These are phyloP conservation scores for Botryotinia globosa DNA, from an alignment of 2,329 filamentous ascomycete genomes.

Conservation along the genomic window DNA sequence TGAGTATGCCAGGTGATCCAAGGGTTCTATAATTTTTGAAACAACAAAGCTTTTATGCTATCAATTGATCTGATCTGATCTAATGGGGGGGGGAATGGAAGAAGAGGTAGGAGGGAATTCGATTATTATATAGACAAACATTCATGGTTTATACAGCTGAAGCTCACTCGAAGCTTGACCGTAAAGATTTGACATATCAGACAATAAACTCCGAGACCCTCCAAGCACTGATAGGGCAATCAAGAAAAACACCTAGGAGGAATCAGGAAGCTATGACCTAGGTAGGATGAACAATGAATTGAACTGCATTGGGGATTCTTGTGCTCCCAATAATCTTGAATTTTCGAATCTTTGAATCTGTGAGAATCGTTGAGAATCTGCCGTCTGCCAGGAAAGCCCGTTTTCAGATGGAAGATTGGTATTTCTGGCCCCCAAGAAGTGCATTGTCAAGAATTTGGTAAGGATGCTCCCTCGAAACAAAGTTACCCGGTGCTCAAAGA, in stretches of 20 bases:
- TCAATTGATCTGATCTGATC: not conserved
- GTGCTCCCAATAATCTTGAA: slow-evolving; percentile 13
- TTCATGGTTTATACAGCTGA: not conserved
- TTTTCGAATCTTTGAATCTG: not conserved
- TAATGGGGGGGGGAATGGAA: not conserved
- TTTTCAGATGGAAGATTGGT: not conserved
- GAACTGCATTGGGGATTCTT: slow-evolving; percentile 14
- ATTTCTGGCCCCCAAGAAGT: not conserved
- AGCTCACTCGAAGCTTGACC: slow-evolving; percentile 20
- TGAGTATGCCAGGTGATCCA: slow-evolving; percentile 21
- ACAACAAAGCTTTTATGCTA: slow-evolving; percentile 21
- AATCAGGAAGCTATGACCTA: slow-evolving; percentile 4
- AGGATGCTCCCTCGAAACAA: not conserved
- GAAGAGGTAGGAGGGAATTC: not conserved
- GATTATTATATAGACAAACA: slow-evolving; percentile 7
- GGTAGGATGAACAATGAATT: slow-evolving; percentile 11
- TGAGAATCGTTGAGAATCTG: not conserved
- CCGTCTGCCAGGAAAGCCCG: not conserved
- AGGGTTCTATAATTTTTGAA: slow-evolving; percentile 15
- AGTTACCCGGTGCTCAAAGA: slow-evolving; percentile 5
- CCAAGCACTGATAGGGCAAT: slow-evolving; percentile 13
- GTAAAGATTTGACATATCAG: not conserved
- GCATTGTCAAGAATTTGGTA: not conserved
- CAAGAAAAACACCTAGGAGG: not conserved
- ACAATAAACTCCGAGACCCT: not conserved